Conservation (phyloP, 2,329 filamentous ascomycete genomes). For the Aspergillus sojae region DNA sequence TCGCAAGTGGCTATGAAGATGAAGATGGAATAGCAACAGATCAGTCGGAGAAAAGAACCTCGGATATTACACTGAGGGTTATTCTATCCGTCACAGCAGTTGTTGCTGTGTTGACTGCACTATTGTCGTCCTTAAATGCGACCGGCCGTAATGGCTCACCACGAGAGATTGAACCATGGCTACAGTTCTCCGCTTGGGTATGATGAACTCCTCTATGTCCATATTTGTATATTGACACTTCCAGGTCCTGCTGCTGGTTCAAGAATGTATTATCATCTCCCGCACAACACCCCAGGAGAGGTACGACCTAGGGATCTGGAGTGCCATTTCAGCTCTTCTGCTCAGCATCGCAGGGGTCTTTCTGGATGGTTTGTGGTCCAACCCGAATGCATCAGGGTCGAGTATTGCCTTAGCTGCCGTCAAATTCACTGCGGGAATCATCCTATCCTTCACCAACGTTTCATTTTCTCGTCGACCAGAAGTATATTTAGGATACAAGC, state of each 20-base stretch:
- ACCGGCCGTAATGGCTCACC: not conserved
- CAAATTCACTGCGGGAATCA: slow-evolving; percentile 5
- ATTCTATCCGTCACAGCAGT: not conserved
- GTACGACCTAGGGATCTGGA: not conserved
- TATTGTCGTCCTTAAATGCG: not conserved
- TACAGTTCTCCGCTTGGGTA: slow-evolving; percentile 3
- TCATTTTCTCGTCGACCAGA: slow-evolving; percentile 66
- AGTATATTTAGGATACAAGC: slow-evolving; percentile 60
- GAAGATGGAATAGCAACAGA: not conserved
- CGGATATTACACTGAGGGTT: not conserved
- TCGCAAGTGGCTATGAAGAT: not conserved
- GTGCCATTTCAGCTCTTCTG: not conserved
- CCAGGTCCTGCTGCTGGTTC: not conserved
- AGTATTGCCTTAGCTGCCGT: not conserved
- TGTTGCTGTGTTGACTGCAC: not conserved
- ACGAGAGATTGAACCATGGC: not conserved
- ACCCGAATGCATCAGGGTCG: not conserved
- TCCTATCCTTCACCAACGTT: slow-evolving; percentile 30
- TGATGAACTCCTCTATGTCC: not conserved
- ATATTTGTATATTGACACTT: not conserved
- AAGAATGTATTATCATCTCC: not conserved
- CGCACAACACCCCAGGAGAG: not conserved
- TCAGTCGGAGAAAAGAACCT: not conserved
- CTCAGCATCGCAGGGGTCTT: not conserved
- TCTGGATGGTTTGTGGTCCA: not conserved